Evolutionary conservation across 2,329 filamentous ascomycete genomes (phyloP), one percentile per base, ranked within the genome.

Genomic region (Xylariaceae sp.): DNA sequence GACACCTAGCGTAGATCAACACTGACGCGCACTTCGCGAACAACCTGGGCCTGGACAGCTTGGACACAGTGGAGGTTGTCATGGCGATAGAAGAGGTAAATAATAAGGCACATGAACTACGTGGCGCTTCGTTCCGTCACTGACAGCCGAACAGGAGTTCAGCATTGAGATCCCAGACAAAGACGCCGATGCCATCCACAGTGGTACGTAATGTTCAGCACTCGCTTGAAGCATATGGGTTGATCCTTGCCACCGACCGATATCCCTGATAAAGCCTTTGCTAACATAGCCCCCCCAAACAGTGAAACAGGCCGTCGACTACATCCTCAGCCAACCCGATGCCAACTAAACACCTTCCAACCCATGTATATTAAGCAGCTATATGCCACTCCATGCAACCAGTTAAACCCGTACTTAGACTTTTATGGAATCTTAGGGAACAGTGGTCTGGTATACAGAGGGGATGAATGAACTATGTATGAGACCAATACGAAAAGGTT

Each of bases 1-100:
- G 39, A 65, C 54, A 54, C 41, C 29, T 6, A 60, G 41, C 67
- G 66, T 49, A 97, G 92, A 89, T 99, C 72, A 89, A 85, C 69
- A 76, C 83, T 61, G 80, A 78, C 51, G 87, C 92, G 56, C 91
- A 97, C 83, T 99, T 99, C 77, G 83, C 90, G 71, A 97, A 96
- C 74, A 92, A 99, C 76, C 88, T 99, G 62, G 94, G 91, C 63
- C 80, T 99, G 68, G 94, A 99, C 80, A 95, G 88, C 77, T 83
- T 99, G 74, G 94, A 99, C 74, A 96, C 94, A 61, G 94, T 99
- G 62, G 94, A 99, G 81, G 94, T 99, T 64, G 94, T 99, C 68
- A 99, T 99, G 94, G 94, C 94, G 64, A 97, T 99, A 76, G 94
- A 99, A 83, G 94, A 99, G 86, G 88, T 91, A 76, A 65, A 53